Evolutionary conservation across 805 yeast genomes (phyloP).

Genomic region (Zygoascus tannicola): DNA sequence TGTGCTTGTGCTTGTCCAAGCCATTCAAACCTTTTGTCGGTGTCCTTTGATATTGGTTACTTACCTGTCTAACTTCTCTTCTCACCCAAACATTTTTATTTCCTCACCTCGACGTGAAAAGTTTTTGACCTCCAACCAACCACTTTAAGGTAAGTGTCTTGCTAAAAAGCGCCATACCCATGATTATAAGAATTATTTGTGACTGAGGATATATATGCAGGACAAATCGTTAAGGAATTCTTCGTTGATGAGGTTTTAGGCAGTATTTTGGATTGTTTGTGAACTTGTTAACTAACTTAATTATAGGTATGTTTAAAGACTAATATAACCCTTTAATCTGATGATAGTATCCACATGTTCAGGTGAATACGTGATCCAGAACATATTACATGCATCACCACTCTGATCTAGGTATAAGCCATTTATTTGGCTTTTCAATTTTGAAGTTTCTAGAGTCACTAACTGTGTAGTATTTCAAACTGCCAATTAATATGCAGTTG

Average conservation of each 20-base stretch:
- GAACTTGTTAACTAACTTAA: background rate
- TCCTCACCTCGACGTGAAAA: too few relatives aligned
- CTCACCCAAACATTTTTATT: too few relatives aligned
- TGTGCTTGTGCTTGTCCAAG: too few relatives aligned
- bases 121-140: slow-evolving; percentile 1
- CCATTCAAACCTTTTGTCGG: too few relatives aligned
- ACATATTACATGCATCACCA: slow-evolving; percentile 94
- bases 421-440: background rate
- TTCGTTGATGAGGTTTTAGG: slow-evolving; percentile 54
- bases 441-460: slow-evolving; percentile 14
- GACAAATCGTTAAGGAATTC: slow-evolving; percentile 61
- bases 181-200: slow-evolving; percentile 10
- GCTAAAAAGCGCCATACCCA: background rate
- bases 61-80: too few relatives aligned
- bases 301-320: too few relatives aligned
- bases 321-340: background rate
- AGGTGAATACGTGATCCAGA: slow-evolving; percentile 61
- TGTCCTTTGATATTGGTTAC: too few relatives aligned
- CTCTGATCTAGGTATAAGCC: background rate
- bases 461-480: too few relatives aligned
- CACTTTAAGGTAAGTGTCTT: background rate
- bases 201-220: slow-evolving; percentile 74
- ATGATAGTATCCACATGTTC: background rate
- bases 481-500: too few relatives aligned
- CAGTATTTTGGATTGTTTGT: background rate